Evolutionary conservation across 2,329 filamentous ascomycete genomes (phyloP), one percentile per base, ranked within the genome.

Genomic region (Phaeosphaeriaceae sp.): DNA sequence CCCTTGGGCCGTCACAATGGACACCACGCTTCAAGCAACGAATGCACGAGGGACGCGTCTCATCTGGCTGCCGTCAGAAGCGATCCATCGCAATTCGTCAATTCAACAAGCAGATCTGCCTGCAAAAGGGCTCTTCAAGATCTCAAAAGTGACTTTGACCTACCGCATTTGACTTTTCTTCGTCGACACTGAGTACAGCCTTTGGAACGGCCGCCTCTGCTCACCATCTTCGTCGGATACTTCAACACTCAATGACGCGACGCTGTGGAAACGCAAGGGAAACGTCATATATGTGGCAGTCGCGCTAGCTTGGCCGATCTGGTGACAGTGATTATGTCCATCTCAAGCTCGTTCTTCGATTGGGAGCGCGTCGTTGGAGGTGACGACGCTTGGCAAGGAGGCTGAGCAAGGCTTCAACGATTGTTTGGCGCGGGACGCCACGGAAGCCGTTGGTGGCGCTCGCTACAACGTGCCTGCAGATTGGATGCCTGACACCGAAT

Each of bases 91-190:
- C 26, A 1, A 43, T 13, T 49, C 23, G 21, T 42, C 17, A 26
- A 4, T 17, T 35, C 30, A 35, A 5, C 5, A 28, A 28, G 26
- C 9, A 28, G n/a, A n/a, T n/a, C n/a, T n/a, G n/a, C n/a, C n/a
- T n/a, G n/a, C n/a, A n/a, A n/a, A n/a, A n/a, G n/a, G n/a, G n/a
- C n/a, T n/a, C n/a, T n/a, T n/a, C n/a, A n/a, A 48, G 52, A 6
- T 43, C 5, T 21, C 21, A 47, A 9, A 26, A 7, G 32, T 3
- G 15, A 44, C 9, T 23, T 11, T n/a, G 28, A 22, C 13, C 1
- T 55, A 73, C 71, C 71, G 40, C 71, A 74, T 53, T 73, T 74
- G 17, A 73, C 64, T 26, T 67, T 65, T 24, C 70, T 63, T 40
- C 64, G 64, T 19, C 70, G 67, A 56, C 70, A 74, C n/a, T 68